phyloP scores from a whole-genome alignment of 2,329 filamentous ascomycete species.

The Verticillium longisporum region DNA sequence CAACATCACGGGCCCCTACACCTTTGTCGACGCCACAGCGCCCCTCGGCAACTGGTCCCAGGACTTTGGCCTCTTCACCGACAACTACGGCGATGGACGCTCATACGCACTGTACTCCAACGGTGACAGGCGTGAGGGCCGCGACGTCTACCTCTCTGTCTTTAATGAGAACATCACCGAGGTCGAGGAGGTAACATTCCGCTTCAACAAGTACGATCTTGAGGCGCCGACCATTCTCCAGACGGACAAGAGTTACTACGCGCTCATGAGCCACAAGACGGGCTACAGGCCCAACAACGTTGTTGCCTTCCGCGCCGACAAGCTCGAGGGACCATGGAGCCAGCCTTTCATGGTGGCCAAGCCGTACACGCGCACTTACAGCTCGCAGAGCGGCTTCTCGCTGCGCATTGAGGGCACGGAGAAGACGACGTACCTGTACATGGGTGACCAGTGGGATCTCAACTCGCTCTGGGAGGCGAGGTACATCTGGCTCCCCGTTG shows the following conservation, averaged over 20 bases:
- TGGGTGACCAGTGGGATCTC: conserved; percentile 43
- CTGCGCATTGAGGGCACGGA: conserved; percentile 40
- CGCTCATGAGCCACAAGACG: conserved; percentile 57
- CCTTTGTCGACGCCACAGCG: conserved; percentile 43
- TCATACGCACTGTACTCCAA: conserved; percentile 54
- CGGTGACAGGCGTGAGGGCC: conserved; percentile 44
- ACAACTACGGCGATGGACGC: conserved; percentile 45
- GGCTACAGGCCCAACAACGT: conserved; percentile 57
- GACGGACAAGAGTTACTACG: conserved; percentile 52
- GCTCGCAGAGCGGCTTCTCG: conserved; percentile 43
- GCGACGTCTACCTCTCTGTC: conserved; percentile 49
- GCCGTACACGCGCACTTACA: conserved; percentile 42
- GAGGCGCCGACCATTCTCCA: conserved; percentile 55
- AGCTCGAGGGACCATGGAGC: conserved; percentile 41
- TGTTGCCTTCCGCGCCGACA: conserved; percentile 46
- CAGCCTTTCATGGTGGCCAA: conserved; percentile 43
- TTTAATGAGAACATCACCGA: conserved; percentile 46
- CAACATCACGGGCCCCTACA: conserved; percentile 45
- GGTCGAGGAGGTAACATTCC: conserved; percentile 43
- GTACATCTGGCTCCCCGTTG: conserved; percentile 48
- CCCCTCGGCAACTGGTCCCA: conserved; percentile 58
- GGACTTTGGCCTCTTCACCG: conserved; percentile 54
- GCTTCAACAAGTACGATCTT: conserved; percentile 53
- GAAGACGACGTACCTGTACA: conserved; percentile 41
- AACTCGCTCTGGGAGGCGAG: conserved; percentile 47